A percentile compares a stretch with the other conserved stretches of the same genome.
Evolutionary conservation across 371 early-diverging fungal genomes (phyloP).

Genomic region (Choanephora cucurbitarum): DNA sequence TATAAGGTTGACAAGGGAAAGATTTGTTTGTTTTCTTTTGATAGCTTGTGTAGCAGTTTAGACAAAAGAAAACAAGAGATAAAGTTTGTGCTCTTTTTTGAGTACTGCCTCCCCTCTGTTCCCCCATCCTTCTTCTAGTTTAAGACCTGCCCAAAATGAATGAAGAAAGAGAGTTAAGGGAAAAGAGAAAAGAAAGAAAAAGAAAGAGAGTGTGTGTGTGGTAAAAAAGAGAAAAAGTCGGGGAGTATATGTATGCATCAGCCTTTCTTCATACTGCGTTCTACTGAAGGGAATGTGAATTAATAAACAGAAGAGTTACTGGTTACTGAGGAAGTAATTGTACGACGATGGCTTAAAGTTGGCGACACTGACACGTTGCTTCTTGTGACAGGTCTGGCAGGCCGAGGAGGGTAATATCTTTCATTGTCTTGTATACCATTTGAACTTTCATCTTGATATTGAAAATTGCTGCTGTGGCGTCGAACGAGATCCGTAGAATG

Average conservation of each 20-base stretch:
- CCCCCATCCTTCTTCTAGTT: background rate
- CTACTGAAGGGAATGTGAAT: background rate
- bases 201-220: background rate
- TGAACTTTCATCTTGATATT: background rate
- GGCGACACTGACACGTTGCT: constrained; percentile 6
- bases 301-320: background rate
- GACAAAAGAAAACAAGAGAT: background rate
- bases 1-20: background rate
- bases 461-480: constrained; percentile 5
- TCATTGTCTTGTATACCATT: constrained; percentile 7
- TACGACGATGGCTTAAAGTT: background rate
- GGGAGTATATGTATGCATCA: background rate
- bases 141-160: background rate
- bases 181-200: background rate
- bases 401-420: constrained; percentile 13
- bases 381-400: constrained; percentile 14
- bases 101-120: background rate
- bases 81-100: too few relatives aligned
- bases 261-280: background rate
- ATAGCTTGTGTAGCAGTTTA: background rate
- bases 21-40: background rate
- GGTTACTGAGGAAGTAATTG: background rate
- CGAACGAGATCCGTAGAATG: constrained; percentile 18
- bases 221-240: background rate
- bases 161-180: too few relatives aligned